phyloP scores from a whole-genome alignment of 1,284 basidiomycete species.

The Sphaerobolus stellatus region DNA sequence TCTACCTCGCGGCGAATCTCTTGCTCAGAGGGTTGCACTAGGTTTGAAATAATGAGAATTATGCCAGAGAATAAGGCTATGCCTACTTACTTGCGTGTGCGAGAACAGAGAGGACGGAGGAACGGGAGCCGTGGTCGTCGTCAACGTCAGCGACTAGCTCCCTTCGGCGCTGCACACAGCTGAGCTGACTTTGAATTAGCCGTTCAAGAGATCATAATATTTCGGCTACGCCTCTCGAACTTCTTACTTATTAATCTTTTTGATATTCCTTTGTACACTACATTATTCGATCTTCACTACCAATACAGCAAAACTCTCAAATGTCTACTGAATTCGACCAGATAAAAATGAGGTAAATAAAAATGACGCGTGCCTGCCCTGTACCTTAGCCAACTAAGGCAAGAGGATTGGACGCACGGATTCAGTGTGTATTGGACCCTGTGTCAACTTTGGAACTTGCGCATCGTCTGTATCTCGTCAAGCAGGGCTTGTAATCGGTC shows the following conservation, averaged over 20 bases:
- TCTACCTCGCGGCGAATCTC: conserved; percentile 87
- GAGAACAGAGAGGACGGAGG: not conserved
- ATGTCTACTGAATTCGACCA: too few relatives aligned
- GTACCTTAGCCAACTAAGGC: too few relatives aligned
- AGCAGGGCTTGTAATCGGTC: conserved; percentile 78
- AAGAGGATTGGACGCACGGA: too few relatives aligned
- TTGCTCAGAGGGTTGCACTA: conserved; percentile 71
- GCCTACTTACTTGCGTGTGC: not conserved
- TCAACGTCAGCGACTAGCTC: conserved; percentile 7
- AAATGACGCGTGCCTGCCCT: too few relatives aligned
- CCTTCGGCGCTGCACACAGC: not conserved
- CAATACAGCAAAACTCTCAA: too few relatives aligned
- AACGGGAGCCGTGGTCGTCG: not conserved
- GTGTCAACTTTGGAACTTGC: conserved; percentile 78
- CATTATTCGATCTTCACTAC: too few relatives aligned
- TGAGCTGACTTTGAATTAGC: conserved; percentile 9
- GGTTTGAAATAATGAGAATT: not conserved
- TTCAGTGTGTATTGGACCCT: too few relatives aligned
- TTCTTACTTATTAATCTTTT: too few relatives aligned
- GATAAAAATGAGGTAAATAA: not conserved
- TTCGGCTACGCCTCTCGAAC: too few relatives aligned
- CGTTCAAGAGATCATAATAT: too few relatives aligned
- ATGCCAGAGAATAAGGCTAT: not conserved
- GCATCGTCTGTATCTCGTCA: conserved; percentile 85
- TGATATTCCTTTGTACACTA: too few relatives aligned